phyloP scores from a whole-genome alignment of 2,329 filamentous ascomycete genomes.

The Graphilbum ipis-grandicollis region DNA sequence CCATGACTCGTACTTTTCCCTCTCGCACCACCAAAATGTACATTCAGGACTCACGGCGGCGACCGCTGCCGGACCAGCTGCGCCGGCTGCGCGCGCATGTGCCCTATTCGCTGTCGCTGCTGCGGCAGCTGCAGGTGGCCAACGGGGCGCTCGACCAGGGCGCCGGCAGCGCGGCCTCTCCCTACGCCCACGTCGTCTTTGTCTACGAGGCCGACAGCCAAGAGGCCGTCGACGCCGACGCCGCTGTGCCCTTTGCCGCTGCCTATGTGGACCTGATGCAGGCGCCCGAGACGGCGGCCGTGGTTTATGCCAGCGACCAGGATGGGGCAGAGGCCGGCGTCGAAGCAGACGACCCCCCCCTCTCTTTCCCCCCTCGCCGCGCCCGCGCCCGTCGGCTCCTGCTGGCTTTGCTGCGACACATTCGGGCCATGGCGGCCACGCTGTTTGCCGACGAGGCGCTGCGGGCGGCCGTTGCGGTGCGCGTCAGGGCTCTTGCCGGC shows the following conservation, averaged over 20 bases:
- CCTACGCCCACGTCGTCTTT: slow-evolving; percentile 24
- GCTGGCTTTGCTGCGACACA: slow-evolving; percentile 12
- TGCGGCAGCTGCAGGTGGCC: slow-evolving; percentile 43
- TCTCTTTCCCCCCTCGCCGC: slow-evolving; percentile 1
- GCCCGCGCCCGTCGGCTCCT: slow-evolving; percentile 14
- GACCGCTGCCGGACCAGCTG: slow-evolving; percentile 19
- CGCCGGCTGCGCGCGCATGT: slow-evolving; percentile 29
- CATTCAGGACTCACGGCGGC: slow-evolving; percentile 9
- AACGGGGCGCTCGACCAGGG: slow-evolving; percentile 6
- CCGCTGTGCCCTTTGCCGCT: slow-evolving; percentile 26
- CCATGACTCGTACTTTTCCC: too few relatives aligned
- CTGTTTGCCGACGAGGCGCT: slow-evolving; percentile 1
- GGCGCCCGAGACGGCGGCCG: slow-evolving; percentile 46
- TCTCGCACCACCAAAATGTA: neutral
- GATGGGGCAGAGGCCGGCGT: slow-evolving; percentile 7
- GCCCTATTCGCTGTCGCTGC: slow-evolving; percentile 40
- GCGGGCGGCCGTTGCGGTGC: slow-evolving; percentile 3
- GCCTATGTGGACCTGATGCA: slow-evolving; percentile 44
- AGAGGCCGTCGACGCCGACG: slow-evolving; percentile 9
- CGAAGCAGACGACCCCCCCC: slow-evolving; percentile 6
- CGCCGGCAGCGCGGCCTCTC: slow-evolving; percentile 22
- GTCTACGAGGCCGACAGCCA: slow-evolving; percentile 10
- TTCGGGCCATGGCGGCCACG: slow-evolving; percentile 12
- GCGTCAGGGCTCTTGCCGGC: too few relatives aligned
- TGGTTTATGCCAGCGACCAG: slow-evolving; percentile 40